Evolutionary conservation across 106 monocot species (phyloP).

Genomic region (Phalaenopsis aphrodite): DNA sequence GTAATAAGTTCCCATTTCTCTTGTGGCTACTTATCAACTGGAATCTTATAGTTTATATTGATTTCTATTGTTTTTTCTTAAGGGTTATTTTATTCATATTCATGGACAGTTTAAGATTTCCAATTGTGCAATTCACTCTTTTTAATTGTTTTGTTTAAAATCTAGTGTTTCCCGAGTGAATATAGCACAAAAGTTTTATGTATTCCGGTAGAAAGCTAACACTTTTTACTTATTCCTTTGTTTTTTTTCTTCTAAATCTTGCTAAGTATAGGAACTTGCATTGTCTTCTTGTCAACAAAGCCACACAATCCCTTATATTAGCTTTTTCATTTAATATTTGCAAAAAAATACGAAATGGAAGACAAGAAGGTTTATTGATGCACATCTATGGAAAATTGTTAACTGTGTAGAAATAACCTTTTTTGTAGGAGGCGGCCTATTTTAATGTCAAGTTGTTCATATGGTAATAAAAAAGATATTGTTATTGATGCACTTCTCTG

Average conservation of each 20-base stretch:
- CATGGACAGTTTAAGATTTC: background rate
- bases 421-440: too few relatives aligned
- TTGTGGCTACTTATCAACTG: background rate
- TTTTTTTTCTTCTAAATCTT: background rate
- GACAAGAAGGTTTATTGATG: too few relatives aligned
- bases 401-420: too few relatives aligned
- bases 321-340: too few relatives aligned
- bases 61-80: background rate
- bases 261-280: background rate
- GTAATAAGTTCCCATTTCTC: constrained; percentile 21
- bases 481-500: background rate
- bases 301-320: background rate
- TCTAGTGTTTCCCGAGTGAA: background rate
- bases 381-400: too few relatives aligned
- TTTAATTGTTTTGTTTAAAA: background rate
- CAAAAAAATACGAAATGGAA: too few relatives aligned
- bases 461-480: background rate
- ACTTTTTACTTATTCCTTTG: background rate
- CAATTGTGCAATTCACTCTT: background rate
- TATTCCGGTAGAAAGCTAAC: background rate
- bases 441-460: background rate
- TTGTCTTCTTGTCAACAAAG: background rate
- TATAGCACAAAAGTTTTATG: background rate
- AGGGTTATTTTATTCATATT: background rate
- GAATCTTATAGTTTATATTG: background rate